Evolutionary conservation across 805 yeast species (phyloP), one percentile per base, ranked within the genome.

Genomic region (Kuraishia ogatae): DNA sequence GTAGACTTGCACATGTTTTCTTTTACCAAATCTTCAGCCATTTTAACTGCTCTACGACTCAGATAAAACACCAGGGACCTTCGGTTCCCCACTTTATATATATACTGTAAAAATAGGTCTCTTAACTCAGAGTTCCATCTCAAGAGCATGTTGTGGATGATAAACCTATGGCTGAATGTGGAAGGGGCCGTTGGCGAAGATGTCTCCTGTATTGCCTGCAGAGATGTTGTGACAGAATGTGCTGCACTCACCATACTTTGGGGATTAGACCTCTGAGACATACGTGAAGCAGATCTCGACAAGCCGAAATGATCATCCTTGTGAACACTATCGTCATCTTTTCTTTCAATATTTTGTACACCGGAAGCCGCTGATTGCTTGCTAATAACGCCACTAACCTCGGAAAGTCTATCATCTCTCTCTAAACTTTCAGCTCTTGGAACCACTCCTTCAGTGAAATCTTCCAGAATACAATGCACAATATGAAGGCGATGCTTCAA

Each of bases 71-170:
- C 59, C 35, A 73, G 67, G 13, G 80, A 78, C 24, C 73, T 70
- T 23, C 81, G 68, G 52, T 76, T 66, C 10, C 74, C 76, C 35
- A 81, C 67, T 51, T 78, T 71, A 56, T 80, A 79, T 23, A 83
- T 65, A 62, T 86, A 89, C 50, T 82, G 77, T 64, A 80, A 78
- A 50, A 89, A 70, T 11, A 80, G 71, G 61, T 90, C 82, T 55
- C 97, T 73, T 11, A 84, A 77, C 2, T 71, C 64, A 57, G 85
- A 84, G 67, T 87, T 85, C 97, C 97, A 91, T 60, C 83, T 87
- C 61, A 91, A 64, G 62, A 84, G 81, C 67, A 89, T 76, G 56
- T 86, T 82, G 61, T 90, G 92, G 20, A 89, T 71, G 57, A 84
- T 80, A 66, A 86, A 89, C 52, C 90, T 72, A 65, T 93, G 90